Evolutionary conservation across 208 protist species (phyloP).

Genomic region (Leptomonas pyrrhocoris): DNA sequence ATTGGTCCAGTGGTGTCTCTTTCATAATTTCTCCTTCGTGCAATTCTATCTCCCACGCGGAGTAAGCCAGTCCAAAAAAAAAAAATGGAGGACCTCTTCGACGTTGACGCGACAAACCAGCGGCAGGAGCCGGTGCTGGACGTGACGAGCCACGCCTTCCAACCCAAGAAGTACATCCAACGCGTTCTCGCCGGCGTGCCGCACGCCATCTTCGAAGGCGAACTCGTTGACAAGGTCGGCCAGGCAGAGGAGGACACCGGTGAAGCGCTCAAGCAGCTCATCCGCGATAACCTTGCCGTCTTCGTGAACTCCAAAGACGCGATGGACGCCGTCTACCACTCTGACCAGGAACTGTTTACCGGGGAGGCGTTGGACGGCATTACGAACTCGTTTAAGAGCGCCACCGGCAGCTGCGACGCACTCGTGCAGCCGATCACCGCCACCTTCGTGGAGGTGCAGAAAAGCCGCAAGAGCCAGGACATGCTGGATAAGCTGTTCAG

Average conservation of each 20-base stretch:
- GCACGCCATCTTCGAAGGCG: constrained; percentile 56
- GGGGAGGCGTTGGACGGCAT: constrained; percentile 81
- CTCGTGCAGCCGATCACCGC: constrained; percentile 67
- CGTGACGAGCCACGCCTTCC: constrained; percentile 73
- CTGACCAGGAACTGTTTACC: constrained; percentile 76
- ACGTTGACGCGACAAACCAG: constrained; percentile 17
- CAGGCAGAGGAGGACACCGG: constrained; percentile 47
- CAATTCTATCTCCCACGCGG: no score
- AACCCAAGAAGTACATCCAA: constrained; percentile 73
- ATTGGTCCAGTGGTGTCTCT: no score
- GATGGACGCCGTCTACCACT: constrained; percentile 75
- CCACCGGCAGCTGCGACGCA: constrained; percentile 44
- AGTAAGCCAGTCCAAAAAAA: no score
- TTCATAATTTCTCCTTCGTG: no score
- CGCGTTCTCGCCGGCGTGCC: constrained; percentile 42
- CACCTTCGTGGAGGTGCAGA: constrained; percentile 57
- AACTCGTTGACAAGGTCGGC: constrained; percentile 43
- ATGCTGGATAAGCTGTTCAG: constrained; percentile 78
- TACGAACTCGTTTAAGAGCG: constrained; percentile 52
- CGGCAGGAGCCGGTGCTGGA: constrained; percentile 48
- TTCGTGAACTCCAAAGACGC: constrained; percentile 87
- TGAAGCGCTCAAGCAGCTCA: constrained; percentile 77
- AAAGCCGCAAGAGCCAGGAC: constrained; percentile 53
- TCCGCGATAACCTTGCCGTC: constrained; percentile 80
- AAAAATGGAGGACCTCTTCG: constrained; percentile 40